These are phyloP conservation scores for Aureobasidium musti DNA, from an alignment of 2,329 filamentous ascomycete genomes.

Conservation along the genomic window DNA sequence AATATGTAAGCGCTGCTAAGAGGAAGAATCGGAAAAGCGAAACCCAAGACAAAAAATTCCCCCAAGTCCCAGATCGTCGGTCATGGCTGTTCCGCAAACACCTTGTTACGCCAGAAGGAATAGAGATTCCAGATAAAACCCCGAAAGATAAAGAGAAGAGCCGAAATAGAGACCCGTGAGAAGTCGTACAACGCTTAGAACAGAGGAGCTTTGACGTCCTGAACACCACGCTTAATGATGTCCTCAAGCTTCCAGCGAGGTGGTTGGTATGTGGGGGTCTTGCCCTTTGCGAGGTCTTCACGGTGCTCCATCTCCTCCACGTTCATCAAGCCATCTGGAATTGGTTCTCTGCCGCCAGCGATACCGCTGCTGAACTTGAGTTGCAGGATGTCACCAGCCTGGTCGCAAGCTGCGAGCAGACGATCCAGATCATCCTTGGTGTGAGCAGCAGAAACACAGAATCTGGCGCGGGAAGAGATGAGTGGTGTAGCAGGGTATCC, in stretches of 20 bases:
- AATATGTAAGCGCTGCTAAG: conserved; percentile 16
- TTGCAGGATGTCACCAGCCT: conserved; percentile 87
- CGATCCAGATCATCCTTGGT: conserved; percentile 98
- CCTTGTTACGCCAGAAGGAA: conserved; percentile 20
- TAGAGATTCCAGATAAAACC: background rate
- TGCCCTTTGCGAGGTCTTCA: conserved; percentile 54
- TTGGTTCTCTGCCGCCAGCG: conserved; percentile 78
- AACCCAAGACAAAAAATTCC: conserved; percentile 2
- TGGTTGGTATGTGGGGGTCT: conserved; percentile 55
- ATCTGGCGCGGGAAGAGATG: conserved; percentile 89
- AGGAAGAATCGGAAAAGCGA: conserved; percentile 5
- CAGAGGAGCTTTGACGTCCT: conserved; percentile 72
- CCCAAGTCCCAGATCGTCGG: conserved; percentile 24
- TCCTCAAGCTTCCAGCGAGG: conserved; percentile 80
- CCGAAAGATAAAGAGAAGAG: conserved; percentile 13
- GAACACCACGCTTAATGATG: conserved; percentile 70
- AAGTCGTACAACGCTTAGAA: conserved; percentile 3
- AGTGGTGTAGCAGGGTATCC: conserved; percentile 96
- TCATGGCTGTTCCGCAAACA: conserved; percentile 28
- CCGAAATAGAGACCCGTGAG: background rate
- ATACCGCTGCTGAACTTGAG: conserved; percentile 97
- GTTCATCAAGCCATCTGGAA: conserved; percentile 68
- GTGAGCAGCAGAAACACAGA: conserved; percentile 94
- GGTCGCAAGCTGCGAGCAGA: conserved; percentile 83
- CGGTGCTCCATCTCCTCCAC: conserved; percentile 70